A percentile compares a stretch with the other conserved stretches of the same genome.
These are phyloP conservation scores for Angophora floribunda DNA, from an alignment of 345 rosid species.

Conservation along the genomic window DNA sequence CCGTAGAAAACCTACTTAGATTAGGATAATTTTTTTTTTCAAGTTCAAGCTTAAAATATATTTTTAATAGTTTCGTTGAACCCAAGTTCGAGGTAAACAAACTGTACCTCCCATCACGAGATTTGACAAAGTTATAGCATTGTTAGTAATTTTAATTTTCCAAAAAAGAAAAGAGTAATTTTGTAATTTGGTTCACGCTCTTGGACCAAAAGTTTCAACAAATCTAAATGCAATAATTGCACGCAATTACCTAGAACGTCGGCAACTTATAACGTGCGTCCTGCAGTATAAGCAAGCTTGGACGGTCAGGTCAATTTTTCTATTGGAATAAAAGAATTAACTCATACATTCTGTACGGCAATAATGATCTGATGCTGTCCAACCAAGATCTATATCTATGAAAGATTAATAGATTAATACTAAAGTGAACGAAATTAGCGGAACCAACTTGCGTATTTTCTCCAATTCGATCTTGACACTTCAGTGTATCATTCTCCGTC, in stretches of 20 bases:
- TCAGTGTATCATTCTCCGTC: not conserved
- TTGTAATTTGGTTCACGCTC: no score
- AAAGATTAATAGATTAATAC: not conserved
- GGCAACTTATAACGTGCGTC: not conserved
- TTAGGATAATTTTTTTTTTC: no score
- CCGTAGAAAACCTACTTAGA: no score
- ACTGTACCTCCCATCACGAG: not conserved
- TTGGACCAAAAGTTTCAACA: not conserved
- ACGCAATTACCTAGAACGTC: not conserved
- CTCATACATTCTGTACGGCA: not conserved
- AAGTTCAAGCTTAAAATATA: no score
- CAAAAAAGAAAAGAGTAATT: no score
- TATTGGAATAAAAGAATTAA: not conserved
- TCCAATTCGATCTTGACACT: not conserved
- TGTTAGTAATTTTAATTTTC: no score
- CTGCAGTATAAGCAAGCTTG: not conserved
- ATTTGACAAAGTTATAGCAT: not conserved
- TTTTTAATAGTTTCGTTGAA: no score
- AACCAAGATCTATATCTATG: not conserved
- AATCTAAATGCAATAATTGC: not conserved
- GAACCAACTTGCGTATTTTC: not conserved
- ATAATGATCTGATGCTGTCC: not conserved
- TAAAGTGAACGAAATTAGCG: accelerated
- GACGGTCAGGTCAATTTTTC: not conserved
- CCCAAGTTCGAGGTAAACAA: not conserved